Evolutionary conservation across 139 green algal genomes (phyloP).

Genomic region (Asterochloris sp.): DNA sequence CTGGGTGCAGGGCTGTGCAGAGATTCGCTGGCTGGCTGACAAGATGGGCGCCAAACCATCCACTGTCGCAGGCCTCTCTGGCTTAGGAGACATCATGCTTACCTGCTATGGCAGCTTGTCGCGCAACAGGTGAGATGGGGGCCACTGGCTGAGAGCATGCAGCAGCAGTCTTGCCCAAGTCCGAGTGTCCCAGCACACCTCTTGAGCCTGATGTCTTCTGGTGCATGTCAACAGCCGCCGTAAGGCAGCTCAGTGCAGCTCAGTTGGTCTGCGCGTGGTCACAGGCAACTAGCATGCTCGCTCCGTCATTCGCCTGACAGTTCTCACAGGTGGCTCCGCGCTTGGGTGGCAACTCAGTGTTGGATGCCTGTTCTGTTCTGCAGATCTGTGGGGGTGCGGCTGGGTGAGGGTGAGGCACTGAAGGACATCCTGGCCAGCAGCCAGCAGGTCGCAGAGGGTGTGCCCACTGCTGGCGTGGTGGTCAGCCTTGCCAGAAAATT

Average conservation of each 20-base stretch:
- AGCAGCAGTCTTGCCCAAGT: not conserved
- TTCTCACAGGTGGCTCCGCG: too few relatives aligned
- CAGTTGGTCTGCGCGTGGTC: not conserved
- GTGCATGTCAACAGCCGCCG: not conserved
- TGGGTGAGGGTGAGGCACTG: constrained; percentile 87
- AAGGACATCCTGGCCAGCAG: constrained; percentile 84
- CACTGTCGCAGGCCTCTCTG: constrained; percentile 88
- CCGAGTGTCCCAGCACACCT: not conserved
- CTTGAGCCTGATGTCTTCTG: not conserved
- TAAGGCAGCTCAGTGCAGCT: not conserved
- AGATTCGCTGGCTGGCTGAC: constrained; percentile 93
- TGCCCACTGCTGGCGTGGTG: constrained; percentile 87
- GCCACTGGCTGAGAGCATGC: not conserved
- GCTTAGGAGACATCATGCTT: constrained; percentile 98
- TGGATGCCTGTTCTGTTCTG: not conserved
- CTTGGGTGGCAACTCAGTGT: not conserved
- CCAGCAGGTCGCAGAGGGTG: constrained; percentile 84
- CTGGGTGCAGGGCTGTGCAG: constrained; percentile 59
- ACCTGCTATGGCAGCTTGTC: constrained; percentile 96
- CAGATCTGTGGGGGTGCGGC: constrained; percentile 76
- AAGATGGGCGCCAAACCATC: constrained; percentile 90
- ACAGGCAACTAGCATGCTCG: too few relatives aligned
- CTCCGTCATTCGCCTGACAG: too few relatives aligned
- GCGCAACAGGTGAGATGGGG: constrained; percentile 71
- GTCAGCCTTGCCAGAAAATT: constrained; percentile 87